A percentile compares a stretch with the other conserved stretches of the same genome.
These are phyloP conservation scores for Gastrolobium villosum DNA, from an alignment of 306 rosid genomes.

Conservation along the genomic window DNA sequence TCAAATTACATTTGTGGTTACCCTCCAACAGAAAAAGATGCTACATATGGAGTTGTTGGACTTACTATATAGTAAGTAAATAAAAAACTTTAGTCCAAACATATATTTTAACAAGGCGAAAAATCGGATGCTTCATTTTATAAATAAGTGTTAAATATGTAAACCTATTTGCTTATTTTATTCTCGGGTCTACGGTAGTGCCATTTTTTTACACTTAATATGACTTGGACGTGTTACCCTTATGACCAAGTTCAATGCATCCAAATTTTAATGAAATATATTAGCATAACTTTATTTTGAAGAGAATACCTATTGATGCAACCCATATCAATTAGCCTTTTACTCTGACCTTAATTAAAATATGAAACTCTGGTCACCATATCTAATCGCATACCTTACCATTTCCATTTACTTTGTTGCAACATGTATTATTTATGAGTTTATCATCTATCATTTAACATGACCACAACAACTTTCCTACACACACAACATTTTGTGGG, in stretches of 20 bases:
- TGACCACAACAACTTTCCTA: too few species aligned
- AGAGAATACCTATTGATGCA: constrained; percentile 21
- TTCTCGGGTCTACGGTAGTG: constrained; percentile 25
- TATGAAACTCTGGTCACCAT: constrained; percentile 36
- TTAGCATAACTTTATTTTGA: constrained; percentile 4
- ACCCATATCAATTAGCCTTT: constrained; percentile 35
- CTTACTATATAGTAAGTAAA: constrained; percentile 17
- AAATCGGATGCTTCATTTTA: constrained; percentile 27
- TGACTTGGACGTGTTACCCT: constrained; percentile 45
- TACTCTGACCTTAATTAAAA: constrained; percentile 40
- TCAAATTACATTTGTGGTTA: background rate
- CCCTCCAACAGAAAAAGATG: constrained; percentile 32
- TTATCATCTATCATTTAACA: too few species aligned
- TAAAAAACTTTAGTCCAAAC: constrained; percentile 26
- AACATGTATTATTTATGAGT: constrained; percentile 33
- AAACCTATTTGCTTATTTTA: constrained; percentile 38
- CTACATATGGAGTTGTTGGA: constrained; percentile 31
- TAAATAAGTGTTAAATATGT: constrained; percentile 8
- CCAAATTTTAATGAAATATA: constrained; percentile 16
- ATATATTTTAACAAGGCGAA: constrained; percentile 42
- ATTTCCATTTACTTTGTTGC: constrained; percentile 29
- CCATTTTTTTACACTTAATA: constrained; percentile 38
- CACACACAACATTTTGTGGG: too few species aligned
- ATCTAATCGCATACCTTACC: constrained; percentile 32
- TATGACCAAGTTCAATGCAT: constrained; percentile 53